Evolutionary conservation across 1,284 basidiomycete species (phyloP), one percentile per base, ranked within the genome.

Genomic region (Moesziomyces globuligerus): DNA sequence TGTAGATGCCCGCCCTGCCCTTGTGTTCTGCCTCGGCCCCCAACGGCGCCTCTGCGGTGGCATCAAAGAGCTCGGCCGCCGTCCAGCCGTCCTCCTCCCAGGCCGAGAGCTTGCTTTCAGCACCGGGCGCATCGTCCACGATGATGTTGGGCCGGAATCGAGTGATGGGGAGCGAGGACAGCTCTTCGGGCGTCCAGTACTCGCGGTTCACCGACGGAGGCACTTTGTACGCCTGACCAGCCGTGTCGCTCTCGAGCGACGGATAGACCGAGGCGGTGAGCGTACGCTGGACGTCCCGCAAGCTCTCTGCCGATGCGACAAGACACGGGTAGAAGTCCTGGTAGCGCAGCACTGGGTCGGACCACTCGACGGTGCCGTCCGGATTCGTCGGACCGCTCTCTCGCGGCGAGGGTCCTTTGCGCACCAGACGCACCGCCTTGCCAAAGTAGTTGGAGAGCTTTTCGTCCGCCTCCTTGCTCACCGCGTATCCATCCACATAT

Each of bases 81-180:
- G 66, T 72, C 68, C 74, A 79, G 20, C 56, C 61, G 48, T 79
- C 77, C 48, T 79, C 77, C 42, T 79, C 77, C 72, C 76, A 79
- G 1, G 75, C 56, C 7, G 43, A 57, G 25, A 77, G 68, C 6
- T 40, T 37, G 13, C 50, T 40, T 2, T 21, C 28, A 17, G 57
- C 42, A 11, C 26, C 20, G 20, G 52, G 40, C 1, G 67, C 48
- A 15, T 67, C 47, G n/a, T 67, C 60, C 48, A 79, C 34, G 45
- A 78, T 52, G 47, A 79, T 75, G 60, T 79, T 79, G 48, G 75
- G 75, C 3, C 77, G 52, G 57, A 78, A 79, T 2, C 77, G 66
- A 3, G 62, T 64, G 43, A 78, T 78, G 28, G 65, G 55, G 1
- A 78, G 60, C 1, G 47, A 39, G 10, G 58, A 60, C 15, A 75